Percentiles rank a stretch among this genome's conserved stretches.
Conservation (phyloP, 805 yeast genomes). For the Sungouiella blattae region DNA sequence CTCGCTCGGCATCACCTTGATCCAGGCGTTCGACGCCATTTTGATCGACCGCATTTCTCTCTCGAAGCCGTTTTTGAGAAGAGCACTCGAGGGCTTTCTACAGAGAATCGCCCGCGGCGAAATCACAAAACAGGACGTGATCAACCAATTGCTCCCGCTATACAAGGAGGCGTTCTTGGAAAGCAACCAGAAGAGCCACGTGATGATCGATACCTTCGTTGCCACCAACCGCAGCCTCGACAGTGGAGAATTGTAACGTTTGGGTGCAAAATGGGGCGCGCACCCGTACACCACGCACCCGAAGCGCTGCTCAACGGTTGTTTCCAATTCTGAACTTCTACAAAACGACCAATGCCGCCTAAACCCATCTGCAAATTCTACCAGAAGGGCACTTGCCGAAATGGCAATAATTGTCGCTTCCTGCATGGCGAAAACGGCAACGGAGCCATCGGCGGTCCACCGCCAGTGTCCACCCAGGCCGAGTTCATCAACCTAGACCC, state of each 20-base stretch:
- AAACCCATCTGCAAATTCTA: conserved; percentile 19
- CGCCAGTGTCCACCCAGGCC: conserved; percentile 1
- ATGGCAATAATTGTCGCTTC: conserved; percentile 26
- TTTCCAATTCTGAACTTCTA: not conserved
- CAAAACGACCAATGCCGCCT: conserved; percentile 1
- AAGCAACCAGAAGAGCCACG: conserved; percentile 14
- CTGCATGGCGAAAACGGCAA: conserved; percentile 14
- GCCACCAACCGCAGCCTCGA: conserved; percentile 9
- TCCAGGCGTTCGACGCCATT: conserved; percentile 81
- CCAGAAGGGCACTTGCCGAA: conserved; percentile 25
- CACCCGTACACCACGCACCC: conserved; percentile 2
- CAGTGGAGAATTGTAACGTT: not conserved
- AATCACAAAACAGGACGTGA: conserved; percentile 49
- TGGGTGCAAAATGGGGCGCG: not conserved
- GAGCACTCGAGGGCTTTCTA: conserved; percentile 66
- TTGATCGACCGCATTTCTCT: conserved; percentile 68
- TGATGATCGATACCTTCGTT: conserved; percentile 13
- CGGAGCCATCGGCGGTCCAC: no score
- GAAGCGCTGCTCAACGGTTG: not conserved
- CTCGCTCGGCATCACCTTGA: conserved; percentile 77
- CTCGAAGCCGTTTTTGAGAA: conserved; percentile 85
- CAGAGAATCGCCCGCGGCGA: conserved; percentile 66
- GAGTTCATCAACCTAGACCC: conserved; percentile 10
- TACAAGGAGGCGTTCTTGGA: conserved; percentile 57
- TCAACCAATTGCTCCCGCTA: conserved; percentile 49